Conservation (phyloP, 2,329 filamentous ascomycete species). For the Bipolaris gigantea region DNA sequence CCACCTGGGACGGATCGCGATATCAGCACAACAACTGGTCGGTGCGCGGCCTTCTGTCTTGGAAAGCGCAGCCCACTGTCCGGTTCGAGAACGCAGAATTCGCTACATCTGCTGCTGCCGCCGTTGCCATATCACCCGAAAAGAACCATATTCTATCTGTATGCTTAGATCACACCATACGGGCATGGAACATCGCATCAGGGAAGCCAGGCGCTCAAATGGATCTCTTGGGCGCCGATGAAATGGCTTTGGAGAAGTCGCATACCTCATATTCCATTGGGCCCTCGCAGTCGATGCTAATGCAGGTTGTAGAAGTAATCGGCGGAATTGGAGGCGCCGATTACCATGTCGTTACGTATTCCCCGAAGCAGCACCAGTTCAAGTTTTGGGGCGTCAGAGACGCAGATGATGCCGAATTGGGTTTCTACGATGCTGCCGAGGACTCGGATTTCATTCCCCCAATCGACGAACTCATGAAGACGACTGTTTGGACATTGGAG, state of each 20-base stretch:
- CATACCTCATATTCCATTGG: slow-evolving; percentile 73
- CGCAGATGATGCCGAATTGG: slow-evolving; percentile 58
- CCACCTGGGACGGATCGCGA: slow-evolving; percentile 68
- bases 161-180: slow-evolving; percentile 83
- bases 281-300: slow-evolving; percentile 73
- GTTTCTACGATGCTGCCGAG: slow-evolving; percentile 73
- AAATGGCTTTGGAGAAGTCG: slow-evolving; percentile 64
- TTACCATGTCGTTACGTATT: slow-evolving; percentile 77
- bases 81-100: slow-evolving; percentile 68
- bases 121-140: slow-evolving; percentile 54
- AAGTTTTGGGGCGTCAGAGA: slow-evolving; percentile 85
- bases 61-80: slow-evolving; percentile 66
- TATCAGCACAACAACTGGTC: slow-evolving; percentile 77
- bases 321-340: slow-evolving; percentile 52
- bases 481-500: slow-evolving; percentile 56
- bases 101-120: slow-evolving; percentile 63
- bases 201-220: slow-evolving; percentile 75
- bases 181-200: slow-evolving; percentile 84
- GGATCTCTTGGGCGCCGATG: slow-evolving; percentile 70
- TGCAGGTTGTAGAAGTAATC: slow-evolving; percentile 68
- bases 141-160: slow-evolving; percentile 70
- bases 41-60: slow-evolving; percentile 61
- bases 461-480: slow-evolving; percentile 53
- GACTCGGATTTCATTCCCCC: slow-evolving; percentile 65
- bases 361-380: slow-evolving; percentile 86